Base-by-base conservation (phyloP, 306 rosid species). In the Castanea sativa region DNA sequence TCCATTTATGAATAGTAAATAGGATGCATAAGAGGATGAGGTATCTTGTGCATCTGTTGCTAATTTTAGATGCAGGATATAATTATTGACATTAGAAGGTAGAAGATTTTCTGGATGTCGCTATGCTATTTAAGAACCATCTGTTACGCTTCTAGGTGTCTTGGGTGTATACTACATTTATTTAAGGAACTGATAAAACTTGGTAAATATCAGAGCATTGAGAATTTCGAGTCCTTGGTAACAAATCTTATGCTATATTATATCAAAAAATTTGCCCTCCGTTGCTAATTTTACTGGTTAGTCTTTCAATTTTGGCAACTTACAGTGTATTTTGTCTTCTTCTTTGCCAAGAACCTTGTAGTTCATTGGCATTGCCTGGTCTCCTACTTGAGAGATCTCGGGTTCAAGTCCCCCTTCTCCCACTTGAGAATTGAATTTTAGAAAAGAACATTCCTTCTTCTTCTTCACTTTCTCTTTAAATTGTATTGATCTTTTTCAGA, bases 401-500 rank as follows among this genome's bases (percentile, higher is more conserved):
- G 45, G 45, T 38, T 38, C 45, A 38, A 38, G 45, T 38, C 11
- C 11, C 11, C 45, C 45, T 10, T 38, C 45, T 38, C 45, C 45
- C 11, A 7, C 45, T 38, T 38, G 45, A 38, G 11, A 38, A 38
- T 38, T 38, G 45, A 38, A 7, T 38, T 38, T 38, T 7, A 38
- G 8, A 38, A 38, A 38, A 0, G 45, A 38, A 38, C 11, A 7
- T 38, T 38, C 45, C 11, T 38, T 38, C 45, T 38, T 35, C 43
- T 35, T 38, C 45, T 38, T 30, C 72, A n/a, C 12, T 7, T 32
- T 70, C 23, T 45, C 71, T 32, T 73, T 79, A 67, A 21, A 57
- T 30, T 64, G 15, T 41, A 25, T 74, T 68, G 53, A 52, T 74
- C 20, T 33, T 53, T 55, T 76, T 55, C 55, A 30, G 79, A 70